These are phyloP conservation scores for Neoboletus magnificus DNA, from an alignment of 768 basidiomycete species.

Conservation along the genomic window DNA sequence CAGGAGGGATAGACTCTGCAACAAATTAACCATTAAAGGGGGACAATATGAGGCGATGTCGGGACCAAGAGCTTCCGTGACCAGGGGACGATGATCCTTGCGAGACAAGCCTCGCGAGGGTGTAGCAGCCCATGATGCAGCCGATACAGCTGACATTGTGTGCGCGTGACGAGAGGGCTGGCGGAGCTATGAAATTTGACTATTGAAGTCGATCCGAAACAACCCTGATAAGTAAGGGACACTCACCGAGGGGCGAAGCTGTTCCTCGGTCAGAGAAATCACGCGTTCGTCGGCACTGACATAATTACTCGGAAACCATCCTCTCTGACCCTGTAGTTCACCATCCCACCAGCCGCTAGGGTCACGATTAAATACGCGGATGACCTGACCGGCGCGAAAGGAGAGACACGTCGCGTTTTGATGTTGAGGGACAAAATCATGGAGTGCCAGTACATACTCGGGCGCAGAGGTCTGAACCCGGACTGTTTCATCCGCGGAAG, in stretches of 20 bases:
- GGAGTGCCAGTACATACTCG: conserved; percentile 88
- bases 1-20: conserved; percentile 81
- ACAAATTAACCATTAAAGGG: conserved; percentile 76
- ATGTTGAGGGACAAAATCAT: conserved; percentile 78
- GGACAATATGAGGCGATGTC: conserved; percentile 66
- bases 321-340: conserved; percentile 80
- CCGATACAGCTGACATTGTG: conserved; percentile 49
- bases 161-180: conserved; percentile 45
- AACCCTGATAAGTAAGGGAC: neutral
- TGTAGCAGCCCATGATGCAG: conserved; percentile 52
- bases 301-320: conserved; percentile 99
- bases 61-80: conserved; percentile 43
- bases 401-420: conserved; percentile 77
- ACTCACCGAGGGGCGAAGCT: conserved; percentile 46
- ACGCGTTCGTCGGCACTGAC: conserved; percentile 62
- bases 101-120: conserved; percentile 38
- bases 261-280: conserved; percentile 54
- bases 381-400: conserved; percentile 88
- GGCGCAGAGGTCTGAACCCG: conserved; percentile 36
- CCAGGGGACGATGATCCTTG: conserved; percentile 43
- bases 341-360: conserved; percentile 98
- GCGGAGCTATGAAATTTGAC: conserved; percentile 23
- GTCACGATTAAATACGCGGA: conserved; percentile 87
- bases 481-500: conserved; percentile 48
- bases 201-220: neutral